Percentiles rank a stretch among this genome's conserved stretches.
These are phyloP conservation scores for Rhizophagus clarus DNA, from an alignment of 192 early-diverging fungal species.

Conservation along the genomic window DNA sequence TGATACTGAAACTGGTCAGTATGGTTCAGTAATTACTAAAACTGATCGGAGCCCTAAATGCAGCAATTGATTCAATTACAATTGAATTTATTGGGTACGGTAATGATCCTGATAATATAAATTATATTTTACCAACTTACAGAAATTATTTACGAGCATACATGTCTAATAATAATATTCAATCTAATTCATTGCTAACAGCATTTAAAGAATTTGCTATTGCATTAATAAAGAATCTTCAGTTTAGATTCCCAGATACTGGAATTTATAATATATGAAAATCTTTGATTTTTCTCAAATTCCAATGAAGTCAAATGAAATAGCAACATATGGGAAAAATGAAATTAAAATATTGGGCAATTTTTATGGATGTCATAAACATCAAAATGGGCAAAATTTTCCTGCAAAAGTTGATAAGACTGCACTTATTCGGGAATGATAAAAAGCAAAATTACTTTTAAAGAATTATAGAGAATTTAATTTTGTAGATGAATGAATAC, in stretches of 20 bases:
- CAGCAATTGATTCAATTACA: no score
- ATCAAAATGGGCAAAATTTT: not conserved
- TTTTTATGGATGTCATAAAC: not conserved
- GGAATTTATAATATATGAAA: conserved; percentile 13
- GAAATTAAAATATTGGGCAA: not conserved
- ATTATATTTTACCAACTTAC: conserved; percentile 9
- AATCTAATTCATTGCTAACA: not conserved
- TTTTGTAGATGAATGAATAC: not conserved
- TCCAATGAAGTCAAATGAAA: not conserved
- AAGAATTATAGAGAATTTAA: no score
- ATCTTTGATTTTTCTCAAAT: conserved; percentile 19
- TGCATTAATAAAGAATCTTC: conserved; percentile 7
- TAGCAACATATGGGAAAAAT: not conserved
- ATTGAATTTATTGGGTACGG: not conserved
- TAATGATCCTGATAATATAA: not conserved
- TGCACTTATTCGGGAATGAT: not conserved
- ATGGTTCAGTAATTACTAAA: no score
- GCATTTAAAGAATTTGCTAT: no score
- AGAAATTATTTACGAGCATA: not conserved
- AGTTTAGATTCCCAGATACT: not conserved
- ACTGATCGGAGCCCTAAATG: conserved; percentile 1
- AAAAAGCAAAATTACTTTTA: not conserved
- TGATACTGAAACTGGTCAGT: no score
- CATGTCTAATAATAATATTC: not conserved
- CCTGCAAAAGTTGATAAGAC: not conserved